These are phyloP conservation scores for Suillus decipiens DNA, from an alignment of 768 basidiomycete genomes.

Conservation along the genomic window DNA sequence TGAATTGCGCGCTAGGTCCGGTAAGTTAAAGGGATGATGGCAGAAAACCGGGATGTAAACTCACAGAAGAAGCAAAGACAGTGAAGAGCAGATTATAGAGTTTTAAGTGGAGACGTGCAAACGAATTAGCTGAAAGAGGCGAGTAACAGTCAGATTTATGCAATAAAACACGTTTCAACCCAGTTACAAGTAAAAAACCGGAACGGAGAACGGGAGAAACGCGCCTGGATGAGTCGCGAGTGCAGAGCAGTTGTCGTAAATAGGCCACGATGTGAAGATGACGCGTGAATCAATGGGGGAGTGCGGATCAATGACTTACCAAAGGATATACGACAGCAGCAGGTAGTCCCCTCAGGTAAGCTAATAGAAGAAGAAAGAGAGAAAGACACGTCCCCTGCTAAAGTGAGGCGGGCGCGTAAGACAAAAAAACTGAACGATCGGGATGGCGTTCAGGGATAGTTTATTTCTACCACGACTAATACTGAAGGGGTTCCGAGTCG, in stretches of 20 bases:
- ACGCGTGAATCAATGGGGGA: conserved; percentile 30
- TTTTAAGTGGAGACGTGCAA: conserved; percentile 32
- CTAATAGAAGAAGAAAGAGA: conserved; percentile 21
- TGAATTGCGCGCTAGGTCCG: conserved; percentile 31
- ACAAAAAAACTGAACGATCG: conserved; percentile 32
- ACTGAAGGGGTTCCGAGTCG: conserved; percentile 39
- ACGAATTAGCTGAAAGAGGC: conserved; percentile 37
- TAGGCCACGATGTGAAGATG: conserved; percentile 31
- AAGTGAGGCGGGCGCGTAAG: conserved; percentile 26
- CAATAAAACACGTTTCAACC: conserved; percentile 24
- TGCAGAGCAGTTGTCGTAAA: conserved; percentile 32
- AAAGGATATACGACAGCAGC: conserved; percentile 27
- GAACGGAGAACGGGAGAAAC: conserved; percentile 34
- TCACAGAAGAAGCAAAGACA: conserved; percentile 28
- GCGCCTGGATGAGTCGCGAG: conserved; percentile 27
- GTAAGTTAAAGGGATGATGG: conserved; percentile 23
- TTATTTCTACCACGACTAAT: conserved; percentile 35
- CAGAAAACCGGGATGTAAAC: conserved; percentile 18
- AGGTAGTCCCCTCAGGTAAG: conserved; percentile 1
- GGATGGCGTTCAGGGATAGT: conserved; percentile 21
- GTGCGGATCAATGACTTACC: conserved; percentile 25
- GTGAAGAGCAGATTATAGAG: conserved; percentile 33
- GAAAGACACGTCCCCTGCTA: conserved; percentile 20
- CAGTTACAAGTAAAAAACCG: conserved; percentile 24
- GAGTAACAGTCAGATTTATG: conserved; percentile 23